Conservation (phyloP, 139 green algal genomes). For the Chlamydomonas applanata region DNA sequence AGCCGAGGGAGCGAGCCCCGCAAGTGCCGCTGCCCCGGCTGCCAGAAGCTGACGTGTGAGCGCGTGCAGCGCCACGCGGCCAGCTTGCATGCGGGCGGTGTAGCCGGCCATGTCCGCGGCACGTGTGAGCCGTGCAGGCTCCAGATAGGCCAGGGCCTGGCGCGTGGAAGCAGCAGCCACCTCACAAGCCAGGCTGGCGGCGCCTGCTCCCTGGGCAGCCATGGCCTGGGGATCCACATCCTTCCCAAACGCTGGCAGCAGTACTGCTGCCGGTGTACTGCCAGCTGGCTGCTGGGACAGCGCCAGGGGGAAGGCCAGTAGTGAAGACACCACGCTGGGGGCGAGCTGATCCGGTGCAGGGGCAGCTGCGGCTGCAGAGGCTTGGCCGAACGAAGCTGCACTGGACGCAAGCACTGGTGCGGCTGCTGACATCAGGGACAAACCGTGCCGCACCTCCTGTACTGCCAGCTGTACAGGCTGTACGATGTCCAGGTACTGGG, state of each 20-base stretch:
- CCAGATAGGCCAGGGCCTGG: background rate
- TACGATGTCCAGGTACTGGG: conserved; percentile 79
- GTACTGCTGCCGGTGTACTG: background rate
- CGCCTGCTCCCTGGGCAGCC: conserved; percentile 5
- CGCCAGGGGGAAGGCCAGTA: background rate
- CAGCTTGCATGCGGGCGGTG: conserved; percentile 43
- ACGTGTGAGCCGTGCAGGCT: background rate
- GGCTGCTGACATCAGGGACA: conserved; percentile 48
- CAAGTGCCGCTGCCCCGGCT: conserved; percentile 6
- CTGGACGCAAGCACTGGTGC: conserved; percentile 1
- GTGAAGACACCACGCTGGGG: conserved; percentile 36
- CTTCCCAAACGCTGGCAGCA: background rate
- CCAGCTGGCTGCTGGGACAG: background rate
- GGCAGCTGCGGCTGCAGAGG: too few relatives aligned
- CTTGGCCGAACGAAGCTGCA: too few relatives aligned
- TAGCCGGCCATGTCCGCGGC: conserved; percentile 50
- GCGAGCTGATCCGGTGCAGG: conserved; percentile 12
- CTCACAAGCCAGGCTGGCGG: background rate
- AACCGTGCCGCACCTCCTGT: conserved; percentile 59
- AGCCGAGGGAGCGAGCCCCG: background rate
- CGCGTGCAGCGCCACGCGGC: conserved; percentile 50
- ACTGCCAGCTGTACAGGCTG: conserved; percentile 82
- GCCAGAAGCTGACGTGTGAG: conserved; percentile 34
- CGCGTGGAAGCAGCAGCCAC: background rate
- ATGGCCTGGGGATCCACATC: background rate